Evolutionary conservation across 164 flowering plant genomes (phyloP).

Genomic region (Echeveria elegans): DNA sequence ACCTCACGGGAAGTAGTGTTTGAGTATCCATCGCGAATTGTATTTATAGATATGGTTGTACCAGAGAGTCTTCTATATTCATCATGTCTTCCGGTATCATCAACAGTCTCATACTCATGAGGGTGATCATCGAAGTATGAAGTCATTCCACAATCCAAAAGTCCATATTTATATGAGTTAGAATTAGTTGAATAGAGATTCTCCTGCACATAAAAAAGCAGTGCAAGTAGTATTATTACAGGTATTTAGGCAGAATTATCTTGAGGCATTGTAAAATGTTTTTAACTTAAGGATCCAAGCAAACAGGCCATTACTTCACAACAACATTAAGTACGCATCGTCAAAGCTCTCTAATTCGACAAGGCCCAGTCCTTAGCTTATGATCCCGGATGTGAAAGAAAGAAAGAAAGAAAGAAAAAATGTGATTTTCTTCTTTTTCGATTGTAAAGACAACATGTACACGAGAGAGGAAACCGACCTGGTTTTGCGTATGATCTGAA

Average conservation of each 20-base stretch:
- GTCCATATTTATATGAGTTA: slow-evolving; percentile 51
- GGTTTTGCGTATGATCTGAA: slow-evolving; percentile 36
- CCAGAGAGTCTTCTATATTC: slow-evolving; percentile 38
- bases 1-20: slow-evolving; percentile 17
- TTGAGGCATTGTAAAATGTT: too few relatives aligned
- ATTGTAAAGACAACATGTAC: background rate
- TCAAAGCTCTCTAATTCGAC: too few relatives aligned
- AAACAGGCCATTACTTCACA: background rate
- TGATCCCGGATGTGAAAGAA: background rate
- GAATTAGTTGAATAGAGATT: slow-evolving; percentile 36
- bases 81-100: slow-evolving; percentile 25
- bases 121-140: slow-evolving; percentile 34
- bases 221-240: too few relatives aligned
- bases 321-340: too few relatives aligned
- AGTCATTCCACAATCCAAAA: slow-evolving; percentile 38
- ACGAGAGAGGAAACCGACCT: slow-evolving; percentile 24
- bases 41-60: slow-evolving; percentile 23
- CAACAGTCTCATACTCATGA: slow-evolving; percentile 33
- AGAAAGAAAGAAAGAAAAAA: background rate
- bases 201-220: slow-evolving; percentile 48
- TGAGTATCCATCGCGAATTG: slow-evolving; percentile 33
- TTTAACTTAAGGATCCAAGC: too few relatives aligned
- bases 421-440: background rate
- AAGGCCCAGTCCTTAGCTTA: too few relatives aligned
- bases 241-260: too few relatives aligned